Evolutionary conservation across 495 filamentous ascomycete species (phyloP).

Genomic region (Lasiosphaeria miniovina): DNA sequence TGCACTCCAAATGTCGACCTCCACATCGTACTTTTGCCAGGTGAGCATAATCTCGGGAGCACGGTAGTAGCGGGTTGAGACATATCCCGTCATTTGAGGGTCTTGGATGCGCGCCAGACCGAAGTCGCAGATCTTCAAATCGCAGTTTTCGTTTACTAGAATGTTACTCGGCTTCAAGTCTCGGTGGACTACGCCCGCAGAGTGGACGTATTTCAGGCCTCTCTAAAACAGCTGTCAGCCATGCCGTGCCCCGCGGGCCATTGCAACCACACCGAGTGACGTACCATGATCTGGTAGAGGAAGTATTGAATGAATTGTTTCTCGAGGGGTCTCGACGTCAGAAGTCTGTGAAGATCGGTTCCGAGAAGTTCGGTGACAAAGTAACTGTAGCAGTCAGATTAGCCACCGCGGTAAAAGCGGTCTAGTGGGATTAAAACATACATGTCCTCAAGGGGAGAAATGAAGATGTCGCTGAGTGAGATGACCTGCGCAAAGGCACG

Average conservation of each 20-base stretch:
- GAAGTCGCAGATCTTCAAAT: slow-evolving; percentile 99
- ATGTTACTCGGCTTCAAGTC: slow-evolving; percentile 99
- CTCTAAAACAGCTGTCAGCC: slow-evolving; percentile 58
- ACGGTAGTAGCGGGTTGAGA: slow-evolving; percentile 97
- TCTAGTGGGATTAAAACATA: slow-evolving; percentile 42
- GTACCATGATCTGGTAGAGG: slow-evolving; percentile 94
- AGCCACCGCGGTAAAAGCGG: slow-evolving; percentile 13
- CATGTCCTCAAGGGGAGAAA: slow-evolving; percentile 98
- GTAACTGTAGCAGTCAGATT: slow-evolving; percentile 58
- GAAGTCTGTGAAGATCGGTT: slow-evolving; percentile 90
- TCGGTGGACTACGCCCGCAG: slow-evolving; percentile 94
- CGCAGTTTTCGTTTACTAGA: slow-evolving; percentile 98
- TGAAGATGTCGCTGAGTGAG: slow-evolving; percentile 98
- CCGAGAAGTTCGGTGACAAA: slow-evolving; percentile 97
- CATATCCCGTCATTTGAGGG: slow-evolving; percentile 99
- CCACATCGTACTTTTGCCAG: slow-evolving; percentile 99
- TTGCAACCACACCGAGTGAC: slow-evolving; percentile 20
- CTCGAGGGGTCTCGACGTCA: slow-evolving; percentile 93
- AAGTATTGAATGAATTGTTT: slow-evolving; percentile 99
- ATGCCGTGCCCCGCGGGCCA: background rate
- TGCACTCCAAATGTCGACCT: slow-evolving; percentile 99
- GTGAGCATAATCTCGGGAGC: slow-evolving; percentile 99
- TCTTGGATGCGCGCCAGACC: slow-evolving; percentile 96
- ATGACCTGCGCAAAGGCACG: slow-evolving; percentile 65
- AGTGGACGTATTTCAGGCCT: slow-evolving; percentile 98